Evolutionary conservation across 495 filamentous ascomycete species (phyloP), one percentile per base, ranked within the genome.

Genomic region (Rhypophila decipiens): DNA sequence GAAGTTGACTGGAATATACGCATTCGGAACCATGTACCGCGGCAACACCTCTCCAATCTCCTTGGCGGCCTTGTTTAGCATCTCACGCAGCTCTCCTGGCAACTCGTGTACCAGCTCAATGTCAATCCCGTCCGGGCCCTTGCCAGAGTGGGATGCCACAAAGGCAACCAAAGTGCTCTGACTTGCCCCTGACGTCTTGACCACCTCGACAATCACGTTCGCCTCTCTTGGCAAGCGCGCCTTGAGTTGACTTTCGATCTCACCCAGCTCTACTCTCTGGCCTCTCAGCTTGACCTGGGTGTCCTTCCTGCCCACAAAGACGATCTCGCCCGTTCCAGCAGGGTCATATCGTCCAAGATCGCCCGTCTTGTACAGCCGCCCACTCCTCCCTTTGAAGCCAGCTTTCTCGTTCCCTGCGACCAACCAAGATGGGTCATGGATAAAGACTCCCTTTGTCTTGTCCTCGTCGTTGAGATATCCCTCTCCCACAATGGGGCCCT

Each of bases 1-100:
- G 41, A 39, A 15, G 41, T 45, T 39, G 42, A 64, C 35, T 5
- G 54, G 42, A 20, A 64, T 52, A 36, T 59, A 64, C 18, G 57
- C 64, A n/a, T 71, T 71, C 1, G 76, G 76, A 8, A 81, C 71
- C 76, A 79, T 79, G 48, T 75, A 78, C 1, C 66, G 64, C 0
- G 75, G 76, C 38, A 79, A 53, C 38, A 67, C 66, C 18, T 64
- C 61, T n/a, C 31, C 34, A 0, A 62, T 18, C n/a, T 46, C 48
- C 5, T 36, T 36, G 17, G 57, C 53, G 9, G 45, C 42, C n/a
- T n/a, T n/a, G n/a, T n/a, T n/a, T n/a, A n/a, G n/a, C n/a, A n/a
- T n/a, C n/a, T n/a, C n/a, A n/a, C n/a, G n/a, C n/a, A n/a, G n/a
- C n/a, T n/a, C n/a, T 7, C 13, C 27, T 7, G 7, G 13, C 27